phyloP scores from a whole-genome alignment of 192 early-diverging fungal genomes.

The Entophlyctis helioformis region DNA sequence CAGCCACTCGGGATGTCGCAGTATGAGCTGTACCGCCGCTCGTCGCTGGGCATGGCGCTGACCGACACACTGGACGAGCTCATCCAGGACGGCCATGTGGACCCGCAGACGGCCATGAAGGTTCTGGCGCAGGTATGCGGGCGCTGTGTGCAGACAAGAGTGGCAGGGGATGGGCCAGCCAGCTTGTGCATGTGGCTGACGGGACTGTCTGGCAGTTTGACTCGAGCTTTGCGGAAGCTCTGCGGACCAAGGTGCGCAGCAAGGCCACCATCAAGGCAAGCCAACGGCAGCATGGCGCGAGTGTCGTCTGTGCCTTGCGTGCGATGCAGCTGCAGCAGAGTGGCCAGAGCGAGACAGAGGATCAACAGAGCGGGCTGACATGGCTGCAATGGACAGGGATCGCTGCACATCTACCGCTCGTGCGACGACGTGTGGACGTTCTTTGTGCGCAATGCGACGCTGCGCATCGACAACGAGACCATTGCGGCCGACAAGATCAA shows the following conservation, averaged over 20 bases:
- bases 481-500: conserved; percentile 83
- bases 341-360: too few species aligned
- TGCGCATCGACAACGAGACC: conserved; percentile 76
- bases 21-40: conserved; percentile 38
- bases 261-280: conserved; percentile 75
- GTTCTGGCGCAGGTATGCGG: conserved; percentile 64
- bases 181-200: too few species aligned
- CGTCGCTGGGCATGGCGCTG: conserved; percentile 77
- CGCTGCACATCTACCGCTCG: conserved; percentile 82
- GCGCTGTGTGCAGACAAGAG: neutral
- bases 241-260: conserved; percentile 64
- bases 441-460: conserved; percentile 72
- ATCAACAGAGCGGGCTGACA: too few species aligned
- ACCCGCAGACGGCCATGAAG: conserved; percentile 77
- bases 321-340: too few species aligned
- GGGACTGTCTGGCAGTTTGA: conserved; percentile 59
- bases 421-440: conserved; percentile 99
- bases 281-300: neutral
- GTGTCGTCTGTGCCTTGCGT: neutral
- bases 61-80: conserved; percentile 96
- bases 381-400: conserved; percentile 62
- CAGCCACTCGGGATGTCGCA: too few species aligned
- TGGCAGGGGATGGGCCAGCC: too few species aligned
- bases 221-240: conserved; percentile 75
- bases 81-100: conserved; percentile 76